Evolutionary conservation across 345 rosid genomes (phyloP), one percentile per base, ranked within the genome.

Genomic region (Heritiera littoralis): DNA sequence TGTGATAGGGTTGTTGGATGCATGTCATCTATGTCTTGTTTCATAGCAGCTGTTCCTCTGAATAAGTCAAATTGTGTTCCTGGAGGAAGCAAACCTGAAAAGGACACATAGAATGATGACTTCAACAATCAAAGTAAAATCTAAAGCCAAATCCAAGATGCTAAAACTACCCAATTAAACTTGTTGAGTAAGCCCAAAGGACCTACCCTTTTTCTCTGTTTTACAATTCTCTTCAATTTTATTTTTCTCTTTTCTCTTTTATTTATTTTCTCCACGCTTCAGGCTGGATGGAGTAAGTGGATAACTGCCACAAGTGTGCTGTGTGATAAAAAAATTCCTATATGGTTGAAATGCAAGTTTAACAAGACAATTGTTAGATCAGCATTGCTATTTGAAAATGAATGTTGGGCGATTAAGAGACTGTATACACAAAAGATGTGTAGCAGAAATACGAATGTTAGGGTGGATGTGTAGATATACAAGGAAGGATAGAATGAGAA

Each of bases 11-110:
- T 82, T 58, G 93, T 92, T 64, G 98, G 97, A 80, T 92, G 89
- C 85, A 91, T 92, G 79, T 94, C 98, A 56, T 96, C 99, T 41
- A 94, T 92, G 84, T 97, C 98, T 84, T 97, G 97, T 84, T 92
- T 97, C 98, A 94, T 97, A 70, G 97, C 98, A 84, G 99, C 94
- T 55, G 98, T 93, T 80, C 97, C 99, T 82, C 98, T 89, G 83
- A 93, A 96, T 80, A 96, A 87, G 85, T 94, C 98, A 86, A 94
- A 97, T 84, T 97, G 98, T 60, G 99, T 92, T 83, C 99, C 99
- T 5, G 97, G 97, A 84, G 98, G 99, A 77, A 94, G 94, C 81
- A 96, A 86, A 66, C 98, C 98, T 94, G 89, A 79, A 75, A 81
- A 66, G 76, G 15, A 70, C 75, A 85, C 17, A 17, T 8, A 4